Conservation (phyloP, 2,329 filamentous ascomycete species). For the Colletotrichum shisoi region DNA sequence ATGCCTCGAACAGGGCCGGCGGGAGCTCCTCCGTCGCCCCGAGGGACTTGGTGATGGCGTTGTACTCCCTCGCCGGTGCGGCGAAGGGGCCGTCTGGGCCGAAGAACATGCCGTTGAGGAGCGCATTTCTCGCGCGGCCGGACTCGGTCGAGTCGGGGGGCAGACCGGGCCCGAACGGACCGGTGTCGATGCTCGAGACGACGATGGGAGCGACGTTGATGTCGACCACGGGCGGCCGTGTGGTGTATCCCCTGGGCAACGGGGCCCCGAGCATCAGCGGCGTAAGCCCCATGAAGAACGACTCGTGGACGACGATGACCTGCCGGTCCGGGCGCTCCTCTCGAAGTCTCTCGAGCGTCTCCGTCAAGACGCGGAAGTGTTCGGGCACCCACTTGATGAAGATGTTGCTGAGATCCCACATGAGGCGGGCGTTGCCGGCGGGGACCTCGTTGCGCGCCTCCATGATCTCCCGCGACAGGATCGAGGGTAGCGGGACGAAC, state of each 20-base stretch:
- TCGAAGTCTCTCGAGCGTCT: slow-evolving; percentile 48
- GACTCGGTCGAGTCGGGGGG: slow-evolving; percentile 50
- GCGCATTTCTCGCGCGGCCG: slow-evolving; percentile 48
- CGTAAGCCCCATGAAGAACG: slow-evolving; percentile 49
- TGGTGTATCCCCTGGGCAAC: slow-evolving; percentile 50
- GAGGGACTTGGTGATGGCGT: slow-evolving; percentile 44
- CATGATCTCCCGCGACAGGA: slow-evolving; percentile 40
- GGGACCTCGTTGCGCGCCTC: slow-evolving; percentile 39
- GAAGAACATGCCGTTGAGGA: slow-evolving; percentile 42
- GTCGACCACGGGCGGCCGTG: slow-evolving; percentile 50
- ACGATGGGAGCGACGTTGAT: slow-evolving; percentile 52
- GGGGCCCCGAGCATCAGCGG: slow-evolving; percentile 52
- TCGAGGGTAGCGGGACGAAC: slow-evolving; percentile 43
- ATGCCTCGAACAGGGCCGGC: slow-evolving; percentile 44
- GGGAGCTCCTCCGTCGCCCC: slow-evolving; percentile 43
- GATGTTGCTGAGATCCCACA: slow-evolving; percentile 48
- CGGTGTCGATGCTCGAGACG: slow-evolving; percentile 50
- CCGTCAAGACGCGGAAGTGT: slow-evolving; percentile 47
- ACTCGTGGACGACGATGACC: slow-evolving; percentile 56
- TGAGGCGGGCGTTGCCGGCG: slow-evolving; percentile 43
- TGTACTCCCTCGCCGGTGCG: slow-evolving; percentile 41
- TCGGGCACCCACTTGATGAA: slow-evolving; percentile 48
- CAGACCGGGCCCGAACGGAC: slow-evolving; percentile 51
- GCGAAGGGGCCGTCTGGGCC: slow-evolving; percentile 42
- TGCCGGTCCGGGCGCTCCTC: slow-evolving; percentile 48